phyloP scores from a whole-genome alignment of 371 early-diverging fungal genomes.

The Mucor ambiguus region DNA sequence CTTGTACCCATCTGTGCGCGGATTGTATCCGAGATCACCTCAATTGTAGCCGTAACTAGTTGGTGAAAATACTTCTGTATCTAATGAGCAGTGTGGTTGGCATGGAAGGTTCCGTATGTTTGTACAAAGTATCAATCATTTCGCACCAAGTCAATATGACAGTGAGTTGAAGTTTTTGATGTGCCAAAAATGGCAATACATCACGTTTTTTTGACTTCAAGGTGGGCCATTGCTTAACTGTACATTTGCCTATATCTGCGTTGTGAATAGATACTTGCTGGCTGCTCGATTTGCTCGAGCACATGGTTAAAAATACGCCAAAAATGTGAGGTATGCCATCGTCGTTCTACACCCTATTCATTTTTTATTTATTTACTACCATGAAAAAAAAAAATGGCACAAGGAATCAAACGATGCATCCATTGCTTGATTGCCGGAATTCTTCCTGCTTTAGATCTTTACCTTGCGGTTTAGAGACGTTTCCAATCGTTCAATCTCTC shows the following conservation, averaged over 20 bases:
- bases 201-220: not conserved
- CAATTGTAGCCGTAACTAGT: not conserved
- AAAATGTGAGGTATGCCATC: no score
- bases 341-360: no score
- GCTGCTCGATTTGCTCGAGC: no score
- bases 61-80: not conserved
- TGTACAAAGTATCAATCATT: not conserved
- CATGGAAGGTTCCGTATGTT: not conserved
- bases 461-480: no score
- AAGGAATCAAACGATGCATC: no score
- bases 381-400: no score
- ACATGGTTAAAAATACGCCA: not conserved
- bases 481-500: no score
- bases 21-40: not conserved
- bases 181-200: not conserved
- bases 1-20: not conserved
- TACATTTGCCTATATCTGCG: not conserved
- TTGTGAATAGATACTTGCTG: not conserved
- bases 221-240: not conserved
- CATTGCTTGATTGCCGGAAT: no score
- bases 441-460: no score
- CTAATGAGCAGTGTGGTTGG: not conserved
- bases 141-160: not conserved
- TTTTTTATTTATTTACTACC: no score
- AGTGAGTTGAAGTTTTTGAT: not conserved